Evolutionary conservation across 768 basidiomycete genomes (phyloP).

Genomic region (Hygrocybe coccinea): DNA sequence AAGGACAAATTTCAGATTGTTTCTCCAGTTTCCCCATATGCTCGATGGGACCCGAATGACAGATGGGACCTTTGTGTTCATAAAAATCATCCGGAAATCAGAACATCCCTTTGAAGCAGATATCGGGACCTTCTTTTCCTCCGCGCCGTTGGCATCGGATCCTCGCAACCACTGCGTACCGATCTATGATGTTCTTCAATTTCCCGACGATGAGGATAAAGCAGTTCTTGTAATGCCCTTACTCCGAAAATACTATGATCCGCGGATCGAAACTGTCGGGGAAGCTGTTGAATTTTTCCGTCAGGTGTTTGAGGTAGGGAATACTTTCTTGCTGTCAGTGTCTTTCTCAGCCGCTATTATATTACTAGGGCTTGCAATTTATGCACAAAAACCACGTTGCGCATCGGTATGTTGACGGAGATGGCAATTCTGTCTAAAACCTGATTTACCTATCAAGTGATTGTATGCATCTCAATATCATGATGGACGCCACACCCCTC

Average conservation of each 20-base stretch:
- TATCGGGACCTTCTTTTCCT: constrained; percentile 24
- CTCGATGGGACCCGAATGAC: constrained; percentile 30
- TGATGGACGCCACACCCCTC: constrained; percentile 22
- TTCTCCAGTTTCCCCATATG: constrained; percentile 10
- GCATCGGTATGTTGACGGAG: constrained; percentile 16
- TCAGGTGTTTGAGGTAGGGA: constrained; percentile 26
- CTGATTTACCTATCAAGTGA: background rate
- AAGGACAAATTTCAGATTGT: background rate
- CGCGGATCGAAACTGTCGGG: constrained; percentile 28
- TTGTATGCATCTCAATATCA: constrained; percentile 19
- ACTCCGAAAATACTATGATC: constrained; percentile 15
- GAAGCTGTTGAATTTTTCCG: constrained; percentile 29
- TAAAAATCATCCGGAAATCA: constrained; percentile 25
- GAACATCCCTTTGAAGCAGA: constrained; percentile 26
- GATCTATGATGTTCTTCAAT: constrained; percentile 20
- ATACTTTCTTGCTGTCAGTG: background rate
- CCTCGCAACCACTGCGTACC: constrained; percentile 36
- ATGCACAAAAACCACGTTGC: constrained; percentile 21
- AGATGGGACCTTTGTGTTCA: constrained; percentile 27
- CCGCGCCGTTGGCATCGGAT: constrained; percentile 10
- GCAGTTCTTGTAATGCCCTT: constrained; percentile 31
- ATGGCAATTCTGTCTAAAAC: background rate
- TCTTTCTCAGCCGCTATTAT: background rate
- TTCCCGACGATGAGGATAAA: constrained; percentile 16
- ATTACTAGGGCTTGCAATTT: constrained; percentile 19